These are phyloP conservation scores for Gamsiella multidivaricata DNA, from an alignment of 192 early-diverging fungal species.

Conservation along the genomic window DNA sequence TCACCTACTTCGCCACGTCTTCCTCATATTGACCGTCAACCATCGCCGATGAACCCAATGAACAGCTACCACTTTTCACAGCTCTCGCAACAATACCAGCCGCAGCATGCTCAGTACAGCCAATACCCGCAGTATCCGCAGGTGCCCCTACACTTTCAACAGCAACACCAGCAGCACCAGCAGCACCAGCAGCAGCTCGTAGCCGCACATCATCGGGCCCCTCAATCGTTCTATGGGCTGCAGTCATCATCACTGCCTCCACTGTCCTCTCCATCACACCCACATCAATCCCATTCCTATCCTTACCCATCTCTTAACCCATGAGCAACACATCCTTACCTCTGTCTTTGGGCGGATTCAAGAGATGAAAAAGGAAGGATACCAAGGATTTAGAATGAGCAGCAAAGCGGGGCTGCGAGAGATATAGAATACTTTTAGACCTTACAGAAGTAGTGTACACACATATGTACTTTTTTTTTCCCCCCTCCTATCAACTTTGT, in stretches of 20 bases:
- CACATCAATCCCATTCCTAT: not conserved
- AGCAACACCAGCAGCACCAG: constrained; percentile 10
- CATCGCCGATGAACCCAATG: constrained; percentile 4
- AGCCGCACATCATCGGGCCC: not conserved
- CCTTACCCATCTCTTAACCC: not conserved
- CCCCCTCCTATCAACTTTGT: no score
- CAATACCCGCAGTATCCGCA: constrained; percentile 29
- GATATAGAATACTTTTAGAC: constrained; percentile 1
- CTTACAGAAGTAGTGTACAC: no score
- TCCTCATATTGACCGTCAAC: not conserved
- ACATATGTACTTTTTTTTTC: no score
- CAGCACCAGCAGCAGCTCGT: constrained; percentile 3
- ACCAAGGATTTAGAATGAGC: no score
- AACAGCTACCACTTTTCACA: constrained; percentile 6
- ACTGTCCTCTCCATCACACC: no score
- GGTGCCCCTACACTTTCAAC: constrained; percentile 10
- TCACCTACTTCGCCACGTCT: not conserved
- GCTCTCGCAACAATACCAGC: constrained; percentile 14
- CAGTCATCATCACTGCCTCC: not conserved
- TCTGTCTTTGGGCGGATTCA: no score
- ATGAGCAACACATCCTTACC: no score
- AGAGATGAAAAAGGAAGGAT: no score
- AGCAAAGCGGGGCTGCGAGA: not conserved
- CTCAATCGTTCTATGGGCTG: constrained; percentile 6
- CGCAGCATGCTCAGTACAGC: not conserved